phyloP scores from a whole-genome alignment of 768 basidiomycete species.

The Tricholoma terreum region DNA sequence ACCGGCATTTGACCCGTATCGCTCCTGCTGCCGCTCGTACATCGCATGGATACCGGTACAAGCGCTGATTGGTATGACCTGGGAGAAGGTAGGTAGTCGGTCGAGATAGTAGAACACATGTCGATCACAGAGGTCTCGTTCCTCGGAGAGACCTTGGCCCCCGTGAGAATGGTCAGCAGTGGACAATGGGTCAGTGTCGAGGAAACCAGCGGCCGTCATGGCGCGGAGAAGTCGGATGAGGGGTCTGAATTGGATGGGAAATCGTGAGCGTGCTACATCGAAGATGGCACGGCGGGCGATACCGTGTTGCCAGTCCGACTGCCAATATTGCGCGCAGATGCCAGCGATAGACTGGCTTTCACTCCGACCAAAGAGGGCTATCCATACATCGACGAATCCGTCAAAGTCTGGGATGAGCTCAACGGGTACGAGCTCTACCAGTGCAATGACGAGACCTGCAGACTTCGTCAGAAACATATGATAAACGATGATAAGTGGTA shows the following conservation, averaged over 20 bases:
- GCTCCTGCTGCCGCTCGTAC: constrained; percentile 65
- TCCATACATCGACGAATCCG: constrained; percentile 70
- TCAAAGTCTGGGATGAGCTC: constrained; percentile 79
- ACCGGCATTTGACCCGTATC: constrained; percentile 48
- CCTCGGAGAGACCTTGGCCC: constrained; percentile 37
- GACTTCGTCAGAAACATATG: constrained; percentile 3
- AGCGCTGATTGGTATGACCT: constrained; percentile 60
- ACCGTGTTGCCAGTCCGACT: constrained; percentile 65
- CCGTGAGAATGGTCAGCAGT: constrained; percentile 46
- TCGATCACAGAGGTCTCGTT: constrained; percentile 57
- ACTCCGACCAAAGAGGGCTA: constrained; percentile 75
- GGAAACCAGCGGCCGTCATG: constrained; percentile 74
- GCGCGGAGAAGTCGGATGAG: constrained; percentile 71
- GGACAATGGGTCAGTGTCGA: constrained; percentile 68
- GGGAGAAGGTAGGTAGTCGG: constrained; percentile 69
- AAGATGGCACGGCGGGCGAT: constrained; percentile 74
- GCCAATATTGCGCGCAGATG: constrained; percentile 83
- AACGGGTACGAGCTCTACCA: constrained; percentile 71
- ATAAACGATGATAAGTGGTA: neutral
- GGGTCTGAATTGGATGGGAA: constrained; percentile 73
- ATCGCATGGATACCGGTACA: constrained; percentile 68
- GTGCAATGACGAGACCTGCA: constrained; percentile 72
- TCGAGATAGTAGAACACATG: constrained; percentile 78
- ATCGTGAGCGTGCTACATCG: constrained; percentile 77
- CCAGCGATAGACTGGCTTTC: constrained; percentile 61